A percentile compares a stretch with the other conserved stretches of the same genome.
Conservation (phyloP, 1,139 yeast genomes). For the Magnusiomyces sp. region DNA sequence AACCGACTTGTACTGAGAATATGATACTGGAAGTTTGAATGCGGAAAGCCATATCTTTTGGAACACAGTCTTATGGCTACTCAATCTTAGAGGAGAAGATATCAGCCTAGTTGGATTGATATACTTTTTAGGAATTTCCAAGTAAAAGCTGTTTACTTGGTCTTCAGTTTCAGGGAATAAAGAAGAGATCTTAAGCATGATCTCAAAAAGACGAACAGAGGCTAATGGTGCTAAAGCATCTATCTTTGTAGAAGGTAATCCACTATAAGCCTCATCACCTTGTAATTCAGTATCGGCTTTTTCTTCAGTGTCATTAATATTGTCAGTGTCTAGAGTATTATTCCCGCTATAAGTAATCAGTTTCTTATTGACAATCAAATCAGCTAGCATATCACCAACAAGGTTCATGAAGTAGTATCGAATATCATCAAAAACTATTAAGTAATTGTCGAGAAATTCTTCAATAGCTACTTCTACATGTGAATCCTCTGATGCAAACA, state of each 20-base stretch:
- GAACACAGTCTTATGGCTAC: constrained; percentile 54
- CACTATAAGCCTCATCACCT: too few relatives aligned
- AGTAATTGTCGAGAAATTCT: constrained; percentile 52
- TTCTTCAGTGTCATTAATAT: not conserved
- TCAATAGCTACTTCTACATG: constrained; percentile 35
- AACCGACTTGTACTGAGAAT: constrained; percentile 57
- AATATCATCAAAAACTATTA: constrained; percentile 36
- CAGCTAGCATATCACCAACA: constrained; percentile 14
- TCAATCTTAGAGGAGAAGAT: constrained; percentile 37
- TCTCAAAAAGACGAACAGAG: constrained; percentile 11
- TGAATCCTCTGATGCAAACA: constrained; percentile 34
- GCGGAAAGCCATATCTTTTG: constrained; percentile 60
- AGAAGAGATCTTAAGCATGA: constrained; percentile 14
- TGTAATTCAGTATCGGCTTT: constrained; percentile 4
- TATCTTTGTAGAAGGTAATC: not conserved
- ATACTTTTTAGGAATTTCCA: constrained; percentile 35
- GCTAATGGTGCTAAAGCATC: constrained; percentile 10
- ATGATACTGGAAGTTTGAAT: constrained; percentile 41
- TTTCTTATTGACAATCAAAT: constrained; percentile 4
- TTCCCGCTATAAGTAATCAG: not conserved
- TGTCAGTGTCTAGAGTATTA: too few relatives aligned
- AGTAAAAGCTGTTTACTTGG: constrained; percentile 27
- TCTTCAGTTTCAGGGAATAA: constrained; percentile 24
- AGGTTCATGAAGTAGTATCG: constrained; percentile 22
- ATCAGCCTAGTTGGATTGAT: constrained; percentile 47